Evolutionary conservation across 148 eudicot species (phyloP), one percentile per base, ranked within the genome.

Genomic region (Fagopyrum homotropicum): DNA sequence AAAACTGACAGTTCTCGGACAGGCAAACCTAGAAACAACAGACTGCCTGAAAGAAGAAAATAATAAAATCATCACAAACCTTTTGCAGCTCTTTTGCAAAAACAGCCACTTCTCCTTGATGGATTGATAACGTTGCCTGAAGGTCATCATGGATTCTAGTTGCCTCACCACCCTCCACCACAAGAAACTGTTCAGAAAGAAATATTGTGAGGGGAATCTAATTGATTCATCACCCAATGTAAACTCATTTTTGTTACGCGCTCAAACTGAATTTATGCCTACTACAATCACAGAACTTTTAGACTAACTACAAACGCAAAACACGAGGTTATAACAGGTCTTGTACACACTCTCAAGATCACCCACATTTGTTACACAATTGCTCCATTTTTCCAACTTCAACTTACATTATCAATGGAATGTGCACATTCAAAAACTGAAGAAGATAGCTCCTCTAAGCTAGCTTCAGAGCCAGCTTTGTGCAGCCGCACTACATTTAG

Each of bases 401-500:
- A 17, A 40, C 88, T 29, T 85, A 95, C 99, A 78, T 85, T 83
- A 75, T 85, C 89, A 76, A 89, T 76, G 76, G 92, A 86, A 16
- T 61, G 79, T 68, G 79, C 86, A 82, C 82, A 85, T 52, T 80
- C 81, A 80, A 91, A 85, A 79, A 89, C 88, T 69, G 82, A 78
- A 77, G 88, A 81, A 19, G 97, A 89, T 74, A 95, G 77, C 77
- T 92, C 97, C 66, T 92, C 99, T 78, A 95, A 80, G 79, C 84
- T 85, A 79, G 96, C 89, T 85, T 85, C 88, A 35, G 87, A 83
- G 78, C 85, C 82, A 16, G 92, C 93, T 77, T 90, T 92, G 83
- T 95, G 97, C 87, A 90, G 72, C 11, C 94, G 87, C 59, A 90
- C 96, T 55, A 95, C 96, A 88, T 95, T 90, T 85, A 90, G 92